Evolutionary conservation across 2,329 filamentous ascomycete genomes (phyloP), one percentile per base, ranked within the genome.

Genomic region (Thyridium curvatum): DNA sequence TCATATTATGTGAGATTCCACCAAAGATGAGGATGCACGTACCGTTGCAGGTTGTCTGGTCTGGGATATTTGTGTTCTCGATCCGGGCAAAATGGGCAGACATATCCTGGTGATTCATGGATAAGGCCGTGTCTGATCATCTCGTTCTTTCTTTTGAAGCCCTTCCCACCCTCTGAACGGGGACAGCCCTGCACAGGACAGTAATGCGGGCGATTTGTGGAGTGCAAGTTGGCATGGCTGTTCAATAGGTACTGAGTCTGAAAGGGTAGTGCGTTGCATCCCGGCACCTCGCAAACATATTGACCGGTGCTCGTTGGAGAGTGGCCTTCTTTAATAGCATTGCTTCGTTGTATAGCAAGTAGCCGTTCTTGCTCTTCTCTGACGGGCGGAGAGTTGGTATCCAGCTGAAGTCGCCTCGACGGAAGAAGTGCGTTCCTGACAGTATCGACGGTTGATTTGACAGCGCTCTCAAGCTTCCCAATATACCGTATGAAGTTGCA

Each of bases 1-100:
- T 35, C 33, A 17, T 39, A 45, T 38, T 50, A 44, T 39, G 30
- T 35, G 12, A 12, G n/a, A 35, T 28, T 18, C 18, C 58, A 39
- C n/a, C n/a, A n/a, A n/a, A n/a, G n/a, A n/a, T n/a, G n/a, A n/a
- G n/a, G n/a, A n/a, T n/a, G n/a, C n/a, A 56, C 74, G 47, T 71
- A 94, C 87, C 91, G 81, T 68, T 96, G 91, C 41, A 98, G 67
- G 68, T 97, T 97, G 60, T 98, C 93, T 28, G 93, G 93, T 50
- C 93, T 74, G 5, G 93, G 93, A 59, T 97, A 97, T 56, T 85
- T 90, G 60, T 96, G 91, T 58, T 96, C 89, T 48, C 89, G 77
- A 53, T 95, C 89, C 2, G 88, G 86, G 59, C 93, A 98, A 56
- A 96, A 97, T 0, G 93, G 93, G 59, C 93, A 98, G 26, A 95